Evolutionary conservation across 2,329 filamentous ascomycete genomes (phyloP), one percentile per base, ranked within the genome.

Genomic region (Fusarium poae): DNA sequence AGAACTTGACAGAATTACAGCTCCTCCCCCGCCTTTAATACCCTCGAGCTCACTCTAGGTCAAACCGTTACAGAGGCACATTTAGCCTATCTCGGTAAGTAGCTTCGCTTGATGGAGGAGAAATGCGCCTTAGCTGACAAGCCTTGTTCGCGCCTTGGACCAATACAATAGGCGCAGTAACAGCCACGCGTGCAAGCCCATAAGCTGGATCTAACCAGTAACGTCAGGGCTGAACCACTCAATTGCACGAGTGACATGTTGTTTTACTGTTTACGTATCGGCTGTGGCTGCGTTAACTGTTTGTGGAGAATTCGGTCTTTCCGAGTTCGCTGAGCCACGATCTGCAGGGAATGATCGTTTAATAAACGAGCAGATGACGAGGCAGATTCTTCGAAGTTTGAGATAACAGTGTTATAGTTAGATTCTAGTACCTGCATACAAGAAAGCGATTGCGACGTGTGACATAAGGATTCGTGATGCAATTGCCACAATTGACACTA

Each of bases 41-140:
- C 50, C 11, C 34, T 6, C 34, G 5, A 40, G n/a, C 23, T 39
- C 18, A 10, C 11, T 40, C 30, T 25, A 40, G 18, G 11, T 20
- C 46, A 37, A 52, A 34, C 42, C 37, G 29, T 49, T 34, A n/a
- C 34, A 54, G 48, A 54, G 48, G 34, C 23, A 39, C 23, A 51
- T 59, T 63, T 52, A 59, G 61, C 56, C 23, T 63, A 63, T 61
- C 43, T 29, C 27, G 23, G 48, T 18, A 40, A 51, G 48, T 51
- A 39, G 25, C 32, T 39, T 34, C 23, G n/a, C 32, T 50, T 7
- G 21, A n/a, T 44, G 25, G 16, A 30, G 20, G 40, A 45, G 13
- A 42, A 68, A 52, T 62, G 39, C 59, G 69, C 69, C 69, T 72
- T 72, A 68, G 69, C 69, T 72, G 67, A 59, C 58, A 64, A 62